Conservation (phyloP, 1,284 basidiomycete genomes). For the Rhodotorula sp. region DNA sequence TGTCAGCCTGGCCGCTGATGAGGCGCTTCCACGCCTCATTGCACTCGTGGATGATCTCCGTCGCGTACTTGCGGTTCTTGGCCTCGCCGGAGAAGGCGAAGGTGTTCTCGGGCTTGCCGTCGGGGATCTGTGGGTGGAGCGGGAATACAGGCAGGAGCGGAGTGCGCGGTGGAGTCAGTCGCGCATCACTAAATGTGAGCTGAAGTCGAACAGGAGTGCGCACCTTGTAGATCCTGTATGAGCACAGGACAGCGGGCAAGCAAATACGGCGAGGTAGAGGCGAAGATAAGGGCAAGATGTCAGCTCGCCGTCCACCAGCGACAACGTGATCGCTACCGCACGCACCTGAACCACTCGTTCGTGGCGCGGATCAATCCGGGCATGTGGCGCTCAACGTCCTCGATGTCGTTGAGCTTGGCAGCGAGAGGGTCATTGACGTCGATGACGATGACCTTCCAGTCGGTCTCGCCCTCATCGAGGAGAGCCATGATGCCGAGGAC, state of each 20-base stretch:
- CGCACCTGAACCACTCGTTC: slow-evolving; percentile 61
- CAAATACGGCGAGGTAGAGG: too few species aligned
- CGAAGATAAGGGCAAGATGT: too few species aligned
- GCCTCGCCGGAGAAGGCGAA: slow-evolving; percentile 99
- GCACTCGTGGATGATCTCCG: slow-evolving; percentile 97
- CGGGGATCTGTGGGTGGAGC: slow-evolving; percentile 61
- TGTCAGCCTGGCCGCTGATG: slow-evolving; percentile 75
- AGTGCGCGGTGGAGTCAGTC: neutral
- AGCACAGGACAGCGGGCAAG: too few species aligned
- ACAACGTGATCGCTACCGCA: too few species aligned
- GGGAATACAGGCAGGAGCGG: neutral
- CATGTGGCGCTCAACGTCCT: slow-evolving; percentile 97
- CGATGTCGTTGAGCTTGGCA: slow-evolving; percentile 95
- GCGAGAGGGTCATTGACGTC: slow-evolving; percentile 96
- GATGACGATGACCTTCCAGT: slow-evolving; percentile 98
- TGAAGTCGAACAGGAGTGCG: neutral
- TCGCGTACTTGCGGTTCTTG: slow-evolving; percentile 96
- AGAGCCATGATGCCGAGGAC: slow-evolving; percentile 99
- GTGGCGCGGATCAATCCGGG: slow-evolving; percentile 87
- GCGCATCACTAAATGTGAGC: neutral
- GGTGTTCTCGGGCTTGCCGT: slow-evolving; percentile 82
- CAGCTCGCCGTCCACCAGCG: too few species aligned
- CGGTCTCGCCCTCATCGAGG: slow-evolving; percentile 95
- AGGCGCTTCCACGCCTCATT: slow-evolving; percentile 98
- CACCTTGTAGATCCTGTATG: neutral